Conservation (phyloP, 2,329 filamentous ascomycete species). For the Acrodontium crateriforme region DNA sequence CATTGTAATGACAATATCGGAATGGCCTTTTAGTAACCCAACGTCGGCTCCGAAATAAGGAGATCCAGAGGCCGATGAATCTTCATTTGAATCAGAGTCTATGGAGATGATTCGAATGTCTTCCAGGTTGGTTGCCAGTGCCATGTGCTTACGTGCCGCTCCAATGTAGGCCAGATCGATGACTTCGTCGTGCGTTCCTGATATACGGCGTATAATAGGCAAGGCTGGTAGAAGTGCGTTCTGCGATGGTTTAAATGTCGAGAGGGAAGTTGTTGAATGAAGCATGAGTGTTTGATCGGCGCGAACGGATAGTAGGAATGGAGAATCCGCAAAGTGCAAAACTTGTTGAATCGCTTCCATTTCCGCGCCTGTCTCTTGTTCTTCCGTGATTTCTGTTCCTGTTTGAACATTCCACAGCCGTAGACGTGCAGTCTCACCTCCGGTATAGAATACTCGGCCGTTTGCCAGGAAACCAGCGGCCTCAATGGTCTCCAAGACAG, state of each 20-base stretch:
- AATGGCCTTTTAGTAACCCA: slow-evolving; percentile 72
- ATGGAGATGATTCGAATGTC: slow-evolving; percentile 79
- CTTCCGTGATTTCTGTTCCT: slow-evolving; percentile 64
- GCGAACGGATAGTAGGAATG: slow-evolving; percentile 68
- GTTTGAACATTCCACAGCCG: slow-evolving; percentile 70
- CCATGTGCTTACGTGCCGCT: slow-evolving; percentile 65
- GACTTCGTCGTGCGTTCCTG: slow-evolving; percentile 93
- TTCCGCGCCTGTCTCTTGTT: slow-evolving; percentile 49
- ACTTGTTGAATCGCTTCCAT: slow-evolving; percentile 58
- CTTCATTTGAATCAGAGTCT: slow-evolving; percentile 12
- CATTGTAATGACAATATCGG: slow-evolving; percentile 89
- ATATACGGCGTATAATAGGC: slow-evolving; percentile 60
- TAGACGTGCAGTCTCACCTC: slow-evolving; percentile 68
- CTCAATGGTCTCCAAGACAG: slow-evolving; percentile 75
- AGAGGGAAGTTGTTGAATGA: slow-evolving; percentile 43
- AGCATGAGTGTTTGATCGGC: slow-evolving; percentile 78
- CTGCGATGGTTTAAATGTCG: slow-evolving; percentile 4
- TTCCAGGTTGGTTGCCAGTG: slow-evolving; percentile 88
- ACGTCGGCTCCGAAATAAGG: slow-evolving; percentile 81
- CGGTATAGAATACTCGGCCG: slow-evolving; percentile 64
- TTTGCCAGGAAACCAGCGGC: slow-evolving; percentile 63
- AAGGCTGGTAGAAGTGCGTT: slow-evolving; percentile 26
- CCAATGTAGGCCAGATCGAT: slow-evolving; percentile 86
- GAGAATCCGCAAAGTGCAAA: slow-evolving; percentile 49
- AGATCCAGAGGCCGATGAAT: slow-evolving; percentile 13